These are phyloP conservation scores for Aspergillus brasiliensis DNA, from an alignment of 2,329 filamentous ascomycete genomes.

Conservation along the genomic window DNA sequence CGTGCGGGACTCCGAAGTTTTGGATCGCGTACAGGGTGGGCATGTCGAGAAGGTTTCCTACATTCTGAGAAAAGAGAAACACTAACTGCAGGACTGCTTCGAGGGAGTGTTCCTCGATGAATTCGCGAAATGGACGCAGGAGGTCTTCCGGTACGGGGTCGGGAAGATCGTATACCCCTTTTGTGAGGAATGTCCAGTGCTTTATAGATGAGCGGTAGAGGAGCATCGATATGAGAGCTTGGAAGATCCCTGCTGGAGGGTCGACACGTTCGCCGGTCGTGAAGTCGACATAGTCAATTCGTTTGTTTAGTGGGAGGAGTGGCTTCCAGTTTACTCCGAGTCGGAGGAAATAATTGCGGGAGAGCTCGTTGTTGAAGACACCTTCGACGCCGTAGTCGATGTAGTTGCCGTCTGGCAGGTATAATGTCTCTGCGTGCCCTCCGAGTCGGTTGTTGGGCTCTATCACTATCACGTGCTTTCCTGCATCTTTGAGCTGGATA, in stretches of 20 bases:
- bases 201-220: conserved; percentile 16
- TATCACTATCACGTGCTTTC: conserved; percentile 37
- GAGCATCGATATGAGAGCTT: background rate
- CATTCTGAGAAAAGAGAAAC: conserved; percentile 13
- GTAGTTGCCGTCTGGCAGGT: conserved; percentile 30
- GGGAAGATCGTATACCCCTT: conserved; percentile 42
- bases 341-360: conserved; percentile 31
- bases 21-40: conserved; percentile 14
- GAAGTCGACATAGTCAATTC: conserved; percentile 35
- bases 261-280: conserved; percentile 14
- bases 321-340: conserved; percentile 27
- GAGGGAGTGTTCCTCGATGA: conserved; percentile 17
- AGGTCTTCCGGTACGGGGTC: conserved; percentile 25
- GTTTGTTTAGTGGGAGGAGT: conserved; percentile 17
- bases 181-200: conserved; percentile 13
- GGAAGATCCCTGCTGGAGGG: conserved; percentile 11
- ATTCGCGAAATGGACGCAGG: conserved; percentile 20
- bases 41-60: conserved; percentile 15
- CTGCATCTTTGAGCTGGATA: conserved; percentile 32
- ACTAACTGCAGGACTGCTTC: conserved; percentile 7
- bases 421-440: conserved; percentile 36
- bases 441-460: conserved; percentile 39
- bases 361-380: conserved; percentile 36
- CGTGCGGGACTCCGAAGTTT: conserved; percentile 14
- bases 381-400: conserved; percentile 38